Percentiles rank a stretch among this genome's conserved stretches.
These are phyloP conservation scores for Ustilago sp. DNA, from an alignment of 1,284 basidiomycete species.

Conservation along the genomic window DNA sequence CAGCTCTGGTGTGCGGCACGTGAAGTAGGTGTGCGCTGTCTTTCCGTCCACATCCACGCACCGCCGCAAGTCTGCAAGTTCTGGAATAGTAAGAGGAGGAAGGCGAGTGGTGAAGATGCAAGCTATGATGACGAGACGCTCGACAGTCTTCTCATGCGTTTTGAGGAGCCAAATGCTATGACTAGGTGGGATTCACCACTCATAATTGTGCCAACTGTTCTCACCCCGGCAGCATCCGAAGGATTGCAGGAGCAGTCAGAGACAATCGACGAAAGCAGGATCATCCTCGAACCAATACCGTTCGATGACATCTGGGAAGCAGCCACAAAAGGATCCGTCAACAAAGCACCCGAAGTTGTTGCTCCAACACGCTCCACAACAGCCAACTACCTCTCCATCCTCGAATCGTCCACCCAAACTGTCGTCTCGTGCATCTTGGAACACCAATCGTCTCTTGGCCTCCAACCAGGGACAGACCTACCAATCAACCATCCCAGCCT, in stretches of 20 bases:
- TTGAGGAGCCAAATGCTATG: conserved; percentile 96
- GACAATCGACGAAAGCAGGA: conserved; percentile 76
- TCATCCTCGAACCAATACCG: conserved; percentile 73
- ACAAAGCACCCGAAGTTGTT: conserved; percentile 86
- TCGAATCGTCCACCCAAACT: conserved; percentile 65
- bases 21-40: conserved; percentile 85
- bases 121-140: conserved; percentile 83
- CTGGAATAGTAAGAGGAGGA: conserved; percentile 77
- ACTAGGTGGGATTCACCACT: conserved; percentile 96
- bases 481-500: conserved; percentile 28
- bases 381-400: conserved; percentile 69
- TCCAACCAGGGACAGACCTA: conserved; percentile 33
- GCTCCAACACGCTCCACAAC: conserved; percentile 72
- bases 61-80: conserved; percentile 72
- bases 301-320: conserved; percentile 83
- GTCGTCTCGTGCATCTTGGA: conserved; percentile 58
- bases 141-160: conserved; percentile 87
- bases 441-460: conserved; percentile 32
- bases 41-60: conserved; percentile 81
- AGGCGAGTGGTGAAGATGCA: conserved; percentile 68
- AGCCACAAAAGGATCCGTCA: conserved; percentile 81
- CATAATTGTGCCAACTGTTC: conserved; percentile 77
- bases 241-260: neutral
- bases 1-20: conserved; percentile 96
- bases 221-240: neutral